These are phyloP conservation scores for Lipomyces anomalus DNA, from an alignment of 805 yeast species.

Conservation along the genomic window DNA sequence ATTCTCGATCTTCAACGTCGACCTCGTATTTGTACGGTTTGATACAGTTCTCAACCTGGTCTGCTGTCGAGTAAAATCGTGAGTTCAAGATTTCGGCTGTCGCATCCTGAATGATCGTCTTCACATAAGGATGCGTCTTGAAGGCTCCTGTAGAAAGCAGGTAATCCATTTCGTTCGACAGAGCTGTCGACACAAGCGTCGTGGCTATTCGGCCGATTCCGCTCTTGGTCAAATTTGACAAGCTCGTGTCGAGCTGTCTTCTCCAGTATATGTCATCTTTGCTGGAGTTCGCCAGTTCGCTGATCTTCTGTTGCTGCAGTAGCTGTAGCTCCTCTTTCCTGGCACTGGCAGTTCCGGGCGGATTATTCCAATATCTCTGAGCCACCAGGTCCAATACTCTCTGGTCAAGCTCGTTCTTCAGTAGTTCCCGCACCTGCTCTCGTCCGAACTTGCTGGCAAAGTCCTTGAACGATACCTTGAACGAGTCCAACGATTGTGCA, in stretches of 20 bases:
- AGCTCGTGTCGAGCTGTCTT: conserved; percentile 73
- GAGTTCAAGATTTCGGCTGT: conserved; percentile 71
- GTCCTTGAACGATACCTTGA: conserved; percentile 82
- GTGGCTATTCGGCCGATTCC: conserved; percentile 94
- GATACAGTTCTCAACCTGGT: conserved; percentile 96
- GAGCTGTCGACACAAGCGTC: conserved; percentile 69
- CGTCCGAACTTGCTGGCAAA: conserved; percentile 77
- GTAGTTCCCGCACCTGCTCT: conserved; percentile 67
- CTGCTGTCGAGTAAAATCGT: conserved; percentile 86
- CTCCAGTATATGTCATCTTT: conserved; percentile 82
- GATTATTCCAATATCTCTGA: conserved; percentile 84
- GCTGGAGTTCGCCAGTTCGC: conserved; percentile 50
- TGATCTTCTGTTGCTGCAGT: conserved; percentile 22
- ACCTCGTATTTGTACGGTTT: conserved; percentile 97
- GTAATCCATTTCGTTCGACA: conserved; percentile 69
- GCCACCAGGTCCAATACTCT: conserved; percentile 81
- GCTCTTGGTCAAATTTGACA: conserved; percentile 78
- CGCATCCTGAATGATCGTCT: conserved; percentile 74
- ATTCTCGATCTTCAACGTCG: conserved; percentile 92
- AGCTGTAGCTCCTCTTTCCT: conserved; percentile 18
- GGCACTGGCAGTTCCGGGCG: no score
- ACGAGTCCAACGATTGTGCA: conserved; percentile 82
- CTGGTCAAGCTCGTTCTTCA: conserved; percentile 84
- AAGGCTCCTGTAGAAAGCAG: conserved; percentile 70
- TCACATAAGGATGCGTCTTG: conserved; percentile 80